phyloP scores from a whole-genome alignment of 169 alveolate genomes.

The Plasmodium reichenowi region DNA sequence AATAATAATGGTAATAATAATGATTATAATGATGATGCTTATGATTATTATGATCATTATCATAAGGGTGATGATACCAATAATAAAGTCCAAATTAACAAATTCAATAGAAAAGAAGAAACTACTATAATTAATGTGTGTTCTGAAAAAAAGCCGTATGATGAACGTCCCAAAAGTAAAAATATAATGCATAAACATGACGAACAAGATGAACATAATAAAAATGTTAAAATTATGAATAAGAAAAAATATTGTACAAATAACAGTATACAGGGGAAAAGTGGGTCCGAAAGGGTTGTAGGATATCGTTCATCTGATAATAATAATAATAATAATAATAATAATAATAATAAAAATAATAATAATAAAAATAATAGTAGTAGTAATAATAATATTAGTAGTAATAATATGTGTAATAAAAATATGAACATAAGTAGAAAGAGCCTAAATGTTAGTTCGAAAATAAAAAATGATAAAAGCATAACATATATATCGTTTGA shows the following conservation, averaged over 20 bases:
- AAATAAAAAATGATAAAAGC: slow-evolving; percentile 57
- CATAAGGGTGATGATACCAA: too few species aligned
- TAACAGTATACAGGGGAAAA: not conserved
- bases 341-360: slow-evolving; percentile 8
- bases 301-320: not conserved
- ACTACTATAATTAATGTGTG: too few species aligned
- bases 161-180: not conserved
- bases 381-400: not conserved
- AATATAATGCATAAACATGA: not conserved
- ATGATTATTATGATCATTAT: too few species aligned
- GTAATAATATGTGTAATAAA: slow-evolving; percentile 20
- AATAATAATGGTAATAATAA: too few species aligned
- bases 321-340: slow-evolving; percentile 8
- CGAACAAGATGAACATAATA: not conserved
- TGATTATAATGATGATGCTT: too few species aligned
- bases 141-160: too few species aligned
- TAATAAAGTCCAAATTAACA: too few species aligned
- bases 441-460: slow-evolving; percentile 26
- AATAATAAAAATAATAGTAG: slow-evolving; percentile 21
- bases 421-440: slow-evolving; percentile 9
- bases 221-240: not conserved
- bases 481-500: slow-evolving; percentile 57
- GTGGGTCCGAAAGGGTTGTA: not conserved
- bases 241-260: slow-evolving; percentile 13
- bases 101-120: too few species aligned